Evolutionary conservation across 2,329 filamentous ascomycete species (phyloP), one percentile per base, ranked within the genome.

Genomic region (Diaporthe sp.): DNA sequence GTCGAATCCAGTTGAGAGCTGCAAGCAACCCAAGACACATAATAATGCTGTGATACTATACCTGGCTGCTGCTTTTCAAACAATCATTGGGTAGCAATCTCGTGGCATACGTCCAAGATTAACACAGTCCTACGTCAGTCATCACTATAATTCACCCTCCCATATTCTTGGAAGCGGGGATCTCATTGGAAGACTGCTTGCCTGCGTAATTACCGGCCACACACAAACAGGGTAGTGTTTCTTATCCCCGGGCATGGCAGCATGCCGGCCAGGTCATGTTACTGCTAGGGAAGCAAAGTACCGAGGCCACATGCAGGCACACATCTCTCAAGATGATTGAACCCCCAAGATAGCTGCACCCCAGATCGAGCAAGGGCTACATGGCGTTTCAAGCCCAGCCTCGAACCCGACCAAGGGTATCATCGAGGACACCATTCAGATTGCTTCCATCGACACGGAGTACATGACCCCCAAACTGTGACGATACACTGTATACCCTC

Each of bases 331-430:
- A n/a, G 61, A 49, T 49, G 22, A 49, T 7, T n/a, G 8, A 39
- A n/a, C 7, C 42, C 3, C 42, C 25, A 34, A 15, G 61, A 65
- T 1, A n/a, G 28, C 39, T 31, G 17, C 61, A 25, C 39, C 9
- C 42, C 25, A 67, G 34, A 28, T 28, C 37, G 6, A 44, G 22
- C 22, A 15, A 51, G 7, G 12, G 28, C 62, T 44, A 67, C 62
- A 67, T 49, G 61, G 42, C 28, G 61, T 65, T 65, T 65, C 62
- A 67, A 67, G 17, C 42, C 62, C 62, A 67, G 62, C 62, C 62
- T 67, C 62, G 19, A 37, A 67, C 15, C 19, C 12, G 10, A 22
- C 7, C 5, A 12, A 12, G 25, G 42, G 61, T 65, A 31, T 2
- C 61, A 65, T 49, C 42, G 12, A 61, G 4, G 37, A 19, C 42